Base-by-base conservation (phyloP, 1,284 basidiomycete genomes). In the Ustilago xerochloae region DNA sequence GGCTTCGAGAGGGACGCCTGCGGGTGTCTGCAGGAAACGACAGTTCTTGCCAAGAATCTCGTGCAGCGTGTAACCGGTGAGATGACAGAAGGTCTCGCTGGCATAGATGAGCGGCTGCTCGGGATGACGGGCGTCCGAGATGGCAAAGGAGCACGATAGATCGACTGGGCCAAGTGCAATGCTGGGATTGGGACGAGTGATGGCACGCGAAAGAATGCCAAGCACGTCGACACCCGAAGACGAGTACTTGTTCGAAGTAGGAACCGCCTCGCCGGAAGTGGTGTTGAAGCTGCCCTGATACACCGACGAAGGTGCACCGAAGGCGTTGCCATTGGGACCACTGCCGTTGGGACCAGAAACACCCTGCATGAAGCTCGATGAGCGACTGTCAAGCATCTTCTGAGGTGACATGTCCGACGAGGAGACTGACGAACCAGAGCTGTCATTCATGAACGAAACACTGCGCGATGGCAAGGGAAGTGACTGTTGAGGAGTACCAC, bases 61-160 rank as follows among this genome's bases (percentile, higher is more conserved):
- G 91, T 90, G 10, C 8, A 76, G 59, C 13, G 86, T 79, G 84
- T 97, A 97, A 0, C 93, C 94, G 0, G 94, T 97, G 65, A 97
- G 87, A 24, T 87, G 86, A 80, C 88, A 90, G 82, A 97, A 97
- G 0, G 87, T 88, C 24, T 92, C 92, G 12, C 90, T 92, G 62
- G 92, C 93, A 78, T 95, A 97, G 10, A 97, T 90, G 80, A 97
- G 91, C 1, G 94, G 93, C 49, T 87, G 87, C 80, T 97, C 94
- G 75, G 89, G 89, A 50, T 91, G 87, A 13, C 91, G 89, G 18
- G 91, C 88, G 82, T 97, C 94, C 57, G 91, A 91, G 51, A 98
- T 91, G 71, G 92, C 88, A 84, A 98, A 97, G 9, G 92, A 90
- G 82, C 93, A 94, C 3, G 92, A 91, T 62, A 94, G 87, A 84